Conservation (phyloP, 257 asterid species). For the Solanum clarkiae region DNA sequence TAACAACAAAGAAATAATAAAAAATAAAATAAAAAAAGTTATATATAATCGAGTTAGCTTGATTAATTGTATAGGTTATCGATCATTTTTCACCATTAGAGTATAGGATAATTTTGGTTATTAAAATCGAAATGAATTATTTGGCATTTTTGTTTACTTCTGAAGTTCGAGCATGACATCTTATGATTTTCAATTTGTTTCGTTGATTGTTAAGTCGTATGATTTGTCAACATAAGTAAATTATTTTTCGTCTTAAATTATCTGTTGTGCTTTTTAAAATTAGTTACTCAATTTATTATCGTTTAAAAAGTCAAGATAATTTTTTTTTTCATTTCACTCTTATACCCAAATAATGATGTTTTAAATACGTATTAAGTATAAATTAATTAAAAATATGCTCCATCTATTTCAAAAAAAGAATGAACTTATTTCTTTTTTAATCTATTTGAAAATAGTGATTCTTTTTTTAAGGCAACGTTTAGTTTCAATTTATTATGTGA, state of each 20-base stretch:
- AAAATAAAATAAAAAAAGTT: too few species aligned
- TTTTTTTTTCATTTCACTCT: too few species aligned
- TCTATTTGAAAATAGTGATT: too few species aligned
- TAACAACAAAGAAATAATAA: neutral
- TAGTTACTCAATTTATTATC: neutral
- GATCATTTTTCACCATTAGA: neutral
- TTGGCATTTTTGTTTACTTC: neutral
- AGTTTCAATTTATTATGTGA: too few species aligned
- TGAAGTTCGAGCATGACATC: neutral
- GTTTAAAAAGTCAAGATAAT: too few species aligned
- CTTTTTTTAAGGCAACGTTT: too few species aligned
- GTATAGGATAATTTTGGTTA: neutral
- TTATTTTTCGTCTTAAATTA: neutral
- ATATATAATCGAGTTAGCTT: neutral
- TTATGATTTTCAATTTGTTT: neutral
- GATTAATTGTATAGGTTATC: neutral
- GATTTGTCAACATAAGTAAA: neutral
- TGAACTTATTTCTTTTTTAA: too few species aligned
- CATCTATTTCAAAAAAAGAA: too few species aligned
- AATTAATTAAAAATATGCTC: too few species aligned
- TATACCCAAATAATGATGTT: too few species aligned
- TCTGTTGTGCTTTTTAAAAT: neutral
- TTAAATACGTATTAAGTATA: too few species aligned
- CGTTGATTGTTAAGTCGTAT: neutral
- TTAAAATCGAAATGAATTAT: neutral